These are phyloP conservation scores for Talaromyces ruber DNA, from an alignment of 495 filamentous ascomycete genomes.

Conservation along the genomic window DNA sequence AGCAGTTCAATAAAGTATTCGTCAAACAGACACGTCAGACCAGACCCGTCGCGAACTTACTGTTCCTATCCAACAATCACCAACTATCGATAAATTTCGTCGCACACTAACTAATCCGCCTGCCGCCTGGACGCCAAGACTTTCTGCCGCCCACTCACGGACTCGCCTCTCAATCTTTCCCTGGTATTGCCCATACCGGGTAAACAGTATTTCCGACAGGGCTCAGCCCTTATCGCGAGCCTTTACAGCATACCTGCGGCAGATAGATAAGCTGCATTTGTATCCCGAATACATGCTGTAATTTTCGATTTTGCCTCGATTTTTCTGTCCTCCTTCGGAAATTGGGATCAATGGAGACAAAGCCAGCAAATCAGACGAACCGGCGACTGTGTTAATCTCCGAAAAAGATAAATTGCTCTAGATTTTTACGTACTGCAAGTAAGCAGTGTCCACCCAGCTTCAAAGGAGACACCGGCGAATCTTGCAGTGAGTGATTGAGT, in stretches of 20 bases:
- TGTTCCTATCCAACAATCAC: not conserved
- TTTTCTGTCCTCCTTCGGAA: not conserved
- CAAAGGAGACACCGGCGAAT: not conserved
- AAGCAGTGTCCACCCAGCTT: not conserved
- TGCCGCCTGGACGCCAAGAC: not conserved
- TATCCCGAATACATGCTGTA: not conserved
- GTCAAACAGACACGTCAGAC: not conserved
- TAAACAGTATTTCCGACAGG: not conserved
- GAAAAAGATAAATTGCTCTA: not conserved
- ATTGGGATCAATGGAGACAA: not conserved
- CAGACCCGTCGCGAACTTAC: not conserved
- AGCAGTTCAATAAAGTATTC: not conserved
- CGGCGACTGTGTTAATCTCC: not conserved
- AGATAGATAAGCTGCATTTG: not conserved
- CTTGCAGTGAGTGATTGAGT: not conserved
- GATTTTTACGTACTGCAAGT: not conserved
- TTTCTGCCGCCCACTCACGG: not conserved
- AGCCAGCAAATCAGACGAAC: not conserved
- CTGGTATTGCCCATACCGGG: slow-evolving; percentile 4
- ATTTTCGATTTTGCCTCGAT: not conserved
- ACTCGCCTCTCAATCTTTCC: not conserved
- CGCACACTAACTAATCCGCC: slow-evolving; percentile 1
- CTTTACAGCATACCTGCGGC: not conserved
- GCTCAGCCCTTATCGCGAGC: slow-evolving; percentile 2
- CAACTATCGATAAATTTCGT: slow-evolving; percentile 1